A percentile compares a stretch with the other conserved stretches of the same genome.
Conservation (phyloP, 441 rosid species). For the Capsella rubella region DNA sequence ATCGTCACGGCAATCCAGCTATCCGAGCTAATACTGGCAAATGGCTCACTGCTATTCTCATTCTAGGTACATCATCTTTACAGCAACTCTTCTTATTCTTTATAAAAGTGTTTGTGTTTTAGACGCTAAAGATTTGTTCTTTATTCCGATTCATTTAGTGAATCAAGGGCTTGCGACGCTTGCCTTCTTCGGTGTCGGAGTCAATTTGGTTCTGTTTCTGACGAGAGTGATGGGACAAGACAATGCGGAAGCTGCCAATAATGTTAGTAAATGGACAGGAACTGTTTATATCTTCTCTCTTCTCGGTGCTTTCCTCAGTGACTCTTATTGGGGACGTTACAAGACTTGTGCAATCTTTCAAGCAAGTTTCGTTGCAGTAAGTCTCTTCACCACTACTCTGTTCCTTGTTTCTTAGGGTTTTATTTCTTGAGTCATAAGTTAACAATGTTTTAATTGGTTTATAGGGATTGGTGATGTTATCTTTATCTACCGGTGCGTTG, state of each 20-base stretch:
- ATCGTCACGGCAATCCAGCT: slow-evolving; percentile 68
- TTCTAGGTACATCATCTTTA: slow-evolving; percentile 50
- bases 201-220: slow-evolving; percentile 71
- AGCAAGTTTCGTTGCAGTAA: slow-evolving; percentile 70
- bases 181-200: slow-evolving; percentile 84
- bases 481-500: slow-evolving; percentile 52
- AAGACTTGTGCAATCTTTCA: slow-evolving; percentile 80
- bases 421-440: slow-evolving; percentile 32
- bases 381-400: slow-evolving; percentile 28
- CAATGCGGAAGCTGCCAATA: slow-evolving; percentile 80
- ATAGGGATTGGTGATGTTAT: slow-evolving; percentile 66
- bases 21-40: slow-evolving; percentile 57
- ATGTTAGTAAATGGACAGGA: slow-evolving; percentile 85
- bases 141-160: slow-evolving; percentile 46
- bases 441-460: background rate
- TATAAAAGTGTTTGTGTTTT: slow-evolving; percentile 13
- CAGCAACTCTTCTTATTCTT: background rate
- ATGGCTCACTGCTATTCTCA: slow-evolving; percentile 62
- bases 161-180: slow-evolving; percentile 82
- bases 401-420: background rate
- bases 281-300: slow-evolving; percentile 79
- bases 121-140: background rate
- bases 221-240: slow-evolving; percentile 74
- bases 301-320: slow-evolving; percentile 83
- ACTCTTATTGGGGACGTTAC: slow-evolving; percentile 83